Conservation (phyloP, 2,329 filamentous ascomycete species). For the Kalmusia sp. region DNA sequence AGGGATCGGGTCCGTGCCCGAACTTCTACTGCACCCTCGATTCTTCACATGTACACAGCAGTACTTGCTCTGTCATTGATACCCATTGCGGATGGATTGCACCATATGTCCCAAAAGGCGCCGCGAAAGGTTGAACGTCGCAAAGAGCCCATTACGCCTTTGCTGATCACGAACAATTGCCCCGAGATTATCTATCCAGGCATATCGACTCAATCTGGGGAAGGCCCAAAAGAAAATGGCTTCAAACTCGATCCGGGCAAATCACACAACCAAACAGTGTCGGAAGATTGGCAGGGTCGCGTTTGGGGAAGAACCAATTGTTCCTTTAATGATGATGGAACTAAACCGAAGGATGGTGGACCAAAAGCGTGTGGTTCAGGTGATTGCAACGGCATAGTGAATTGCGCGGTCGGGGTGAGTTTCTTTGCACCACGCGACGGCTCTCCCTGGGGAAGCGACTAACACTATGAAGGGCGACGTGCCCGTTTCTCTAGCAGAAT, state of each 20-base stretch:
- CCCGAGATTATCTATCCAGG: conserved; percentile 76
- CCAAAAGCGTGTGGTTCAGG: conserved; percentile 73
- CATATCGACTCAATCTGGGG: conserved; percentile 75
- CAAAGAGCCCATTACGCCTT: conserved; percentile 54
- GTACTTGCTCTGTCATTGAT: conserved; percentile 29
- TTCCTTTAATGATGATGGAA: conserved; percentile 72
- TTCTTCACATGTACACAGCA: conserved; percentile 28
- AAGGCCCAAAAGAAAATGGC: conserved; percentile 70
- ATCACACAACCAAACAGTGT: conserved; percentile 69
- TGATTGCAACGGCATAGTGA: conserved; percentile 74
- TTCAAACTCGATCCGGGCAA: conserved; percentile 70
- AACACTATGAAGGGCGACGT: conserved; percentile 65
- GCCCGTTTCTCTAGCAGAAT: conserved; percentile 81
- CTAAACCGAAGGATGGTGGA: conserved; percentile 55
- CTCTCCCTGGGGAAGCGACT: conserved; percentile 8
- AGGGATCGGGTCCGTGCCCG: conserved; percentile 13
- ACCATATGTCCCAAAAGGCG: conserved; percentile 42
- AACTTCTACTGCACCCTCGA: conserved; percentile 10
- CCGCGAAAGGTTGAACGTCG: conserved; percentile 36
- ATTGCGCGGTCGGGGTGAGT: conserved; percentile 74
- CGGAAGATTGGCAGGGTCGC: conserved; percentile 78
- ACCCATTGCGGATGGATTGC: conserved; percentile 33
- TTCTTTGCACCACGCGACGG: background rate
- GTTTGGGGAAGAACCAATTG: conserved; percentile 88
- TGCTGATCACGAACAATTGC: conserved; percentile 77